Evolutionary conservation across 768 basidiomycete species (phyloP).

Genomic region (Pisolithus microcarpus): DNA sequence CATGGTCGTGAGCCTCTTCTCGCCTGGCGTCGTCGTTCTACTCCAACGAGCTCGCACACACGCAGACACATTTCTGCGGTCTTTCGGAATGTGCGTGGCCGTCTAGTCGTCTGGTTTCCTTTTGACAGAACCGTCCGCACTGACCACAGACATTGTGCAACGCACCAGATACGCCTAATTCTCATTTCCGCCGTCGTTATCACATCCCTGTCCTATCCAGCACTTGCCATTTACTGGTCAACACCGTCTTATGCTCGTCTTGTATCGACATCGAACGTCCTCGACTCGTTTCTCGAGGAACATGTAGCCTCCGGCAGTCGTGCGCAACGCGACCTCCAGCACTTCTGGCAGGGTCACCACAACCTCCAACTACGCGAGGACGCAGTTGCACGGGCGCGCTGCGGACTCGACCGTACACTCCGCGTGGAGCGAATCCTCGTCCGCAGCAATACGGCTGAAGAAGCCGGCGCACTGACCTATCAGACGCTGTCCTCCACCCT

Average conservation of each 20-base stretch:
- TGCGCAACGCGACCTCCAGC: slow-evolving; percentile 55
- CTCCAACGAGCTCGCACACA: slow-evolving; percentile 32
- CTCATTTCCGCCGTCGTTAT: slow-evolving; percentile 84
- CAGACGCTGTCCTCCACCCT: slow-evolving; percentile 58
- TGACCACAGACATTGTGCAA: slow-evolving; percentile 68
- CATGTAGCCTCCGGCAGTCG: slow-evolving; percentile 46
- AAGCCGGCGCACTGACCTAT: slow-evolving; percentile 49
- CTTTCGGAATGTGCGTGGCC: slow-evolving; percentile 72
- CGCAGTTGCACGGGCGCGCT: slow-evolving; percentile 63
- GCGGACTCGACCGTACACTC: slow-evolving; percentile 59
- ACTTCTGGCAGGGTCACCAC: slow-evolving; percentile 64
- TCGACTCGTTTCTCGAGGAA: slow-evolving; percentile 53
- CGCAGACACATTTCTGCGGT: slow-evolving; percentile 51
- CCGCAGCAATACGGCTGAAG: slow-evolving; percentile 39
- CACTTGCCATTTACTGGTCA: slow-evolving; percentile 74
- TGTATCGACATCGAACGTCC: slow-evolving; percentile 48
- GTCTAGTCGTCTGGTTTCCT: not conserved
- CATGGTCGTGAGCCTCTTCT: slow-evolving; percentile 19
- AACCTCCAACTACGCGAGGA: slow-evolving; percentile 63
- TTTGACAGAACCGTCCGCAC: slow-evolving; percentile 2
- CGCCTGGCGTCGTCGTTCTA: slow-evolving; percentile 8
- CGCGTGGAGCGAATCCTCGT: slow-evolving; percentile 75
- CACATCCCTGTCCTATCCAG: slow-evolving; percentile 86
- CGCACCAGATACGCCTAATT: slow-evolving; percentile 84
- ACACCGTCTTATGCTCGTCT: slow-evolving; percentile 55